phyloP scores from a whole-genome alignment of 768 basidiomycete species.

The Mycena kentingensis region DNA sequence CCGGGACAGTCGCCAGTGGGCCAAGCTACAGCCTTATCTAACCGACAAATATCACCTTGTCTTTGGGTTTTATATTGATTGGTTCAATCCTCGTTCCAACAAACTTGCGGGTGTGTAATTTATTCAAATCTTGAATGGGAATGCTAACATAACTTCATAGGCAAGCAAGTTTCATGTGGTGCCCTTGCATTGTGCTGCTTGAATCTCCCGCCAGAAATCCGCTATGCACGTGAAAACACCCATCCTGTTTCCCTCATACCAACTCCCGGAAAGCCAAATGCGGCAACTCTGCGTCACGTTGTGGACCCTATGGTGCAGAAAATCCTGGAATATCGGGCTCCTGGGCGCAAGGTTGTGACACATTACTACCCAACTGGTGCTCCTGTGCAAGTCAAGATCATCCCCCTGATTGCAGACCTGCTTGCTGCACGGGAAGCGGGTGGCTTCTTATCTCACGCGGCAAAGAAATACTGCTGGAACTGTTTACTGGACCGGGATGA shows the following conservation, averaged over 20 bases:
- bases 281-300: constrained; percentile 9
- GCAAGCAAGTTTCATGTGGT: constrained; percentile 21
- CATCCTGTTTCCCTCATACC: constrained; percentile 32
- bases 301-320: constrained; percentile 11
- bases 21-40: background rate
- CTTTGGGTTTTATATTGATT: constrained; percentile 28
- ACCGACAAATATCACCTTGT: constrained; percentile 16
- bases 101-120: constrained; percentile 25
- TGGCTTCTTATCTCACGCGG: constrained; percentile 18
- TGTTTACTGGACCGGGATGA: constrained; percentile 17
- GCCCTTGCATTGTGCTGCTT: constrained; percentile 26
- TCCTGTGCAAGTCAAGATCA: constrained; percentile 12
- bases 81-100: constrained; percentile 29
- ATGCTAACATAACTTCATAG: constrained; percentile 1
- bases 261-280: constrained; percentile 27
- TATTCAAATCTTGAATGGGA: constrained; percentile 13
- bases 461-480: constrained; percentile 23
- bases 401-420: constrained; percentile 23
- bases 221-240: constrained; percentile 28
- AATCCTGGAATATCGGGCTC: constrained; percentile 5
- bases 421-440: constrained; percentile 19
- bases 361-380: constrained; percentile 19
- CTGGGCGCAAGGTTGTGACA: constrained; percentile 16
- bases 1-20: constrained; percentile 21
- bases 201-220: constrained; percentile 29